Conservation (phyloP, 164 flowering plant species). For the Vitis labrusca region DNA sequence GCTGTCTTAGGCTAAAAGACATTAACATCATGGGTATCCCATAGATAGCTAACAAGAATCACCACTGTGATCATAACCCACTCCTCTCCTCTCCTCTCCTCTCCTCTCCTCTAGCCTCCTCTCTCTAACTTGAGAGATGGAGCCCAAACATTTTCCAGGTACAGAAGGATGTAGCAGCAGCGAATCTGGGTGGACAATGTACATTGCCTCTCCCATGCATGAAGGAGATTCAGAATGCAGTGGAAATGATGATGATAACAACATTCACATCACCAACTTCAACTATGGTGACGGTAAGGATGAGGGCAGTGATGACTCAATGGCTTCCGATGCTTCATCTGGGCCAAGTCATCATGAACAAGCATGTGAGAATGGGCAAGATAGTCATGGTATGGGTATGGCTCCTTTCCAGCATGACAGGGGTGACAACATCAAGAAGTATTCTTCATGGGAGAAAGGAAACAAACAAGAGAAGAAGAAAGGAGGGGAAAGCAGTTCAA, state of each 20-base stretch:
- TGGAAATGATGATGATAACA: constrained; percentile 13
- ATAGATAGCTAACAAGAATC: not conserved
- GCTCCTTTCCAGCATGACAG: constrained; percentile 13
- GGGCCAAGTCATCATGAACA: constrained; percentile 45
- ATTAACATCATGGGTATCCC: constrained; percentile 7
- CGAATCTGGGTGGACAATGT: constrained; percentile 94
- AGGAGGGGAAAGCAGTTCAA: constrained; percentile 17
- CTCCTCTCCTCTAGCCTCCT: not conserved
- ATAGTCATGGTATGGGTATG: constrained; percentile 7
- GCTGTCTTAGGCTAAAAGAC: constrained; percentile 7
- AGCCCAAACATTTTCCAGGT: constrained; percentile 5
- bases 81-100: constrained; percentile 7
- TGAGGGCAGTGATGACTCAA: constrained; percentile 72
- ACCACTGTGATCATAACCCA: no score
- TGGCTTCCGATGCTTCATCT: constrained; percentile 90
- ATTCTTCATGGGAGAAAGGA: constrained; percentile 20
- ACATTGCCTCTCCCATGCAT: constrained; percentile 58
- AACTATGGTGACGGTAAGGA: not conserved
- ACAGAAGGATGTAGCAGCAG: constrained; percentile 57
- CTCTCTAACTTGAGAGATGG: constrained; percentile 17
- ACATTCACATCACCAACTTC: not conserved
- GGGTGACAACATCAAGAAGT: constrained; percentile 12
- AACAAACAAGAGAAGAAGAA: constrained; percentile 31
- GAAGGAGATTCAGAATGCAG: constrained; percentile 30
- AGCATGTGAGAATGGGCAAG: constrained; percentile 5